Conservation (phyloP, 495 filamentous ascomycete genomes). For the Penicillium antarcticum region DNA sequence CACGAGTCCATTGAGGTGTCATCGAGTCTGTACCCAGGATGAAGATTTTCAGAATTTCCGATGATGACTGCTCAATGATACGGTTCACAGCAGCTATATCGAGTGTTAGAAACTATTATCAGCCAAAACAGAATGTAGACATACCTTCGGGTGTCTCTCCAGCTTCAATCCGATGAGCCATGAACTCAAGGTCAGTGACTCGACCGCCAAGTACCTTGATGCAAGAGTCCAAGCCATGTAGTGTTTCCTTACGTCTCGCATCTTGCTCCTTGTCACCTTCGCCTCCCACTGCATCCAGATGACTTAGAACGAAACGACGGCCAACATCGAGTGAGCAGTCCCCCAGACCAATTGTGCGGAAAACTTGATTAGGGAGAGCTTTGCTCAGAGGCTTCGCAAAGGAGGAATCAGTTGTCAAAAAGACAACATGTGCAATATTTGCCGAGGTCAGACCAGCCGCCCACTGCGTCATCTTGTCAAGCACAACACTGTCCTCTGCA, state of each 20-base stretch:
- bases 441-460: constrained; percentile 79
- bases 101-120: constrained; percentile 13
- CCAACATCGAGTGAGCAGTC: constrained; percentile 84
- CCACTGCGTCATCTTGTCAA: constrained; percentile 91
- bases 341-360: constrained; percentile 77
- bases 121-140: constrained; percentile 3
- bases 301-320: constrained; percentile 84
- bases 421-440: constrained; percentile 95
- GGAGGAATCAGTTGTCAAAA: constrained; percentile 89
- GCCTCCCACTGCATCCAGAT: constrained; percentile 57
- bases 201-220: constrained; percentile 83
- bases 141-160: constrained; percentile 75
- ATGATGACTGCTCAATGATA: constrained; percentile 82
- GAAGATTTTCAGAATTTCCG: constrained; percentile 92
- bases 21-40: constrained; percentile 52
- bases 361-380: constrained; percentile 85
- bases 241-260: constrained; percentile 37
- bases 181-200: constrained; percentile 88
- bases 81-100: constrained; percentile 72
- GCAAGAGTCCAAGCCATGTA: constrained; percentile 71
- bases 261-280: constrained; percentile 34
- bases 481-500: constrained; percentile 68
- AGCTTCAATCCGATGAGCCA: constrained; percentile 83
- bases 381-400: constrained; percentile 86
- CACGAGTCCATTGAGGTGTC: constrained; percentile 62